These are phyloP conservation scores for Candida schatavii DNA, from an alignment of 805 yeast species.

Conservation along the genomic window DNA sequence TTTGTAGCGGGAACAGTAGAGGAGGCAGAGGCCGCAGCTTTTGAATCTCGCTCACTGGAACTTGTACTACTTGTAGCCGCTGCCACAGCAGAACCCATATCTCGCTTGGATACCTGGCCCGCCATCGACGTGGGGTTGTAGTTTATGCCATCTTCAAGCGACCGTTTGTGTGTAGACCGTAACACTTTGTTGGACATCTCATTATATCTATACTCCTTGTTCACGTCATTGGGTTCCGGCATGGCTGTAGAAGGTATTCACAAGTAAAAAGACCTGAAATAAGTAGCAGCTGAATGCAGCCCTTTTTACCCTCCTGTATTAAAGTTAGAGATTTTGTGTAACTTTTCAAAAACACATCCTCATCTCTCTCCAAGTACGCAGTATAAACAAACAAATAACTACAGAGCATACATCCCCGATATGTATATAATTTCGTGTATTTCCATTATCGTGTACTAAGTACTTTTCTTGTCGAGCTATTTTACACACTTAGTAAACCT, in stretches of 20 bases:
- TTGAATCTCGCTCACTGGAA: background rate
- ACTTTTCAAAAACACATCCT: too few species aligned
- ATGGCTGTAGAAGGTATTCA: too few species aligned
- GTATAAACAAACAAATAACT: too few species aligned
- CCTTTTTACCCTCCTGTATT: too few species aligned
- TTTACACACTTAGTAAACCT: slow-evolving; percentile 34
- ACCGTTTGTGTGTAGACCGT: slow-evolving; percentile 29
- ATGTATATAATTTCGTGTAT: background rate
- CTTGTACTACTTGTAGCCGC: background rate
- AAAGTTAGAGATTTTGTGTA: too few species aligned
- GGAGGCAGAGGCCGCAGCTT: background rate
- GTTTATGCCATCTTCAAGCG: slow-evolving; percentile 42
- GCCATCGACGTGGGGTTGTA: slow-evolving; percentile 71
- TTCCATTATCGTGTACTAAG: background rate
- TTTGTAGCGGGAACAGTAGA: too few species aligned
- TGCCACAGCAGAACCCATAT: slow-evolving; percentile 64
- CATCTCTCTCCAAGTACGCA: too few species aligned
- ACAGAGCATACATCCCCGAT: too few species aligned
- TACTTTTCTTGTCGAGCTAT: background rate
- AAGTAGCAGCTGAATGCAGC: too few species aligned
- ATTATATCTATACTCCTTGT: slow-evolving; percentile 50
- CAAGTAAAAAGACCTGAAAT: too few species aligned
- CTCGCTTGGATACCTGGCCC: slow-evolving; percentile 64
- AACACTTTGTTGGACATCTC: slow-evolving; percentile 79
- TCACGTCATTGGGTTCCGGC: slow-evolving; percentile 5